A percentile compares a stretch with the other conserved stretches of the same genome.
phyloP scores from a whole-genome alignment of 345 rosid genomes.

The Mercurialis annua region DNA sequence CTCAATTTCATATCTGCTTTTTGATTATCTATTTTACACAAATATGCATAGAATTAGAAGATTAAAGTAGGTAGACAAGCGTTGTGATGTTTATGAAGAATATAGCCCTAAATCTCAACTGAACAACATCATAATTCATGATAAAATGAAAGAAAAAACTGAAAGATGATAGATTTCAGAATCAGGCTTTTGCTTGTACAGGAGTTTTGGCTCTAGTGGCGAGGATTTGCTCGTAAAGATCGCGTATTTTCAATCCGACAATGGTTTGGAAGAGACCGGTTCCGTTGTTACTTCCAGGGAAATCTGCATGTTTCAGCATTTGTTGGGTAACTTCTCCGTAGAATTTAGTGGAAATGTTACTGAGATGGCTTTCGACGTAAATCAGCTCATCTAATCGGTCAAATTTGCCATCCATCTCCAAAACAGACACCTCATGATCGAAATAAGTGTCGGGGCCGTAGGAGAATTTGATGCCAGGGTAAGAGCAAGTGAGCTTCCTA shows the following conservation, averaged over 20 bases:
- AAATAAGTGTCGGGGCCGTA: conserved; percentile 82
- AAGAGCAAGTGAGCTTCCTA: conserved; percentile 91
- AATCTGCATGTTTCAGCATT: conserved; percentile 89
- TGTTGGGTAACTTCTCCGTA: conserved; percentile 96
- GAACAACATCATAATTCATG: neutral
- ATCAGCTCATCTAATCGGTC: conserved; percentile 96
- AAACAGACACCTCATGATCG: conserved; percentile 79
- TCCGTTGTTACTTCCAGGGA: conserved; percentile 96
- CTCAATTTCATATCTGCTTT: conserved; percentile 33
- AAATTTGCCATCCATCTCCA: conserved; percentile 98
- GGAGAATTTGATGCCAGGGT: conserved; percentile 92
- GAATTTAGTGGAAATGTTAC: conserved; percentile 90
- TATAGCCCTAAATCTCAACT: conserved; percentile 20
- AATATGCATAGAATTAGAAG: conserved; percentile 30
- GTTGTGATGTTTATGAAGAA: conserved; percentile 8
- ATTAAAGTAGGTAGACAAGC: conserved; percentile 18
- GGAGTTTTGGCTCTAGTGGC: conserved; percentile 52
- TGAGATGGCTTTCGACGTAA: conserved; percentile 88
- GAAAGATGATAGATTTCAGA: conserved; percentile 5
- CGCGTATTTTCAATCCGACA: conserved; percentile 83
- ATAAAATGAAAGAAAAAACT: neutral
- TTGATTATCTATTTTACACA: conserved; percentile 35
- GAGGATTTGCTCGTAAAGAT: conserved; percentile 74
- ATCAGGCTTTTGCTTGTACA: conserved; percentile 58
- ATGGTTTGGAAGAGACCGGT: conserved; percentile 96